Conservation (phyloP, 73 alveolate genomes). For the Paramecium octaurelia region DNA sequence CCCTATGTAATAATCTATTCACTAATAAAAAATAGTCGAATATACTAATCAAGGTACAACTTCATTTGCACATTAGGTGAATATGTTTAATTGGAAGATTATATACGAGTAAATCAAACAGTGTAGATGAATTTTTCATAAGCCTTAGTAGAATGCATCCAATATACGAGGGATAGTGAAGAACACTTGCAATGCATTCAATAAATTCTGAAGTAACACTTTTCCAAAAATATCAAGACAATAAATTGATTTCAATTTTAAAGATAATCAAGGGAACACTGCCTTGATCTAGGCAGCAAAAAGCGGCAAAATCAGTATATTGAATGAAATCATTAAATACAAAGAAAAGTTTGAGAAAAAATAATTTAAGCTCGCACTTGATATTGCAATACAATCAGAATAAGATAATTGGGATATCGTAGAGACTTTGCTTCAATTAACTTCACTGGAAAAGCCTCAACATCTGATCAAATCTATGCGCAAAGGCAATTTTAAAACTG, state of each 20-base stretch:
- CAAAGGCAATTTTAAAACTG: background rate
- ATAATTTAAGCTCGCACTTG: background rate
- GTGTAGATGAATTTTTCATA: background rate
- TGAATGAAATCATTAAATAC: background rate
- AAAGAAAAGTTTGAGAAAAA: background rate
- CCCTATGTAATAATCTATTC: background rate
- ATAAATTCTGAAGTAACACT: background rate
- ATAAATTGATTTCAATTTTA: background rate
- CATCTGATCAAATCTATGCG: background rate
- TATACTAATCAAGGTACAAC: background rate
- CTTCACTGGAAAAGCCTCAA: background rate
- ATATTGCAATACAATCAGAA: background rate
- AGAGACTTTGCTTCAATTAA: background rate
- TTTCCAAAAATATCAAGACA: background rate
- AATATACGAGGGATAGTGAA: background rate
- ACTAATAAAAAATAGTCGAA: background rate
- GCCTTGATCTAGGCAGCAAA: background rate
- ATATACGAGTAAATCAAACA: background rate
- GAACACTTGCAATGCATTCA: background rate
- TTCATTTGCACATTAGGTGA: background rate
- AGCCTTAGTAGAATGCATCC: background rate
- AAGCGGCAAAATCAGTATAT: background rate
- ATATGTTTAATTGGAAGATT: background rate
- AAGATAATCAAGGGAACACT: background rate
- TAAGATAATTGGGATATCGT: constrained; percentile 51